Percentiles rank a stretch among this genome's conserved stretches.
phyloP scores from a whole-genome alignment of 2,329 filamentous ascomycete genomes.

The Fusarium verticillioides region DNA sequence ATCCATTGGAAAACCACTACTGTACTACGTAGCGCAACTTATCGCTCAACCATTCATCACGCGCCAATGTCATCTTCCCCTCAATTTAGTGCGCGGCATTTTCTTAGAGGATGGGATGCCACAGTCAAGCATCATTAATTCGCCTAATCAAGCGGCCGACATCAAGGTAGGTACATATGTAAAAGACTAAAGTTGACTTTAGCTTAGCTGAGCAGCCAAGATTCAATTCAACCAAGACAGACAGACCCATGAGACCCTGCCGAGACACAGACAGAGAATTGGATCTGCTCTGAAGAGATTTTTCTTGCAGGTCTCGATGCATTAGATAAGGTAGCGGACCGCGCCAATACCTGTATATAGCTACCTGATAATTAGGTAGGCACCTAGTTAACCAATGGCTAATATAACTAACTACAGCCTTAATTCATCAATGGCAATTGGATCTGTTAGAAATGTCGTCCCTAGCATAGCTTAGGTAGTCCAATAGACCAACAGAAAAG shows the following conservation, averaged over 20 bases:
- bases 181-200: neutral
- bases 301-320: neutral
- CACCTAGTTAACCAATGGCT: neutral
- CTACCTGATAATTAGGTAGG: neutral
- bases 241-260: neutral
- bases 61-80: slow-evolving; percentile 27
- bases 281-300: slow-evolving; percentile 18
- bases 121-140: slow-evolving; percentile 10
- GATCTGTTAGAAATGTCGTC: neutral
- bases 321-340: neutral
- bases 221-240: slow-evolving; percentile 2
- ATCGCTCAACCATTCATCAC: slow-evolving; percentile 21
- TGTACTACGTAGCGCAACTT: neutral
- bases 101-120: neutral
- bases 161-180: neutral
- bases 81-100: slow-evolving; percentile 26
- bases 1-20: neutral
- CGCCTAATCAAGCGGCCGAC: slow-evolving; percentile 22
- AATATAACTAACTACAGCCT: neutral
- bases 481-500: neutral
- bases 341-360: neutral
- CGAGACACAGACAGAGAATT: neutral
- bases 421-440: neutral
- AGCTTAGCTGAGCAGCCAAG: neutral
- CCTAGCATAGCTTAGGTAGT: slow-evolving; percentile 2